These are phyloP conservation scores for Apiotrichum gamsii DNA, from an alignment of 1,284 basidiomycete species.

Conservation along the genomic window DNA sequence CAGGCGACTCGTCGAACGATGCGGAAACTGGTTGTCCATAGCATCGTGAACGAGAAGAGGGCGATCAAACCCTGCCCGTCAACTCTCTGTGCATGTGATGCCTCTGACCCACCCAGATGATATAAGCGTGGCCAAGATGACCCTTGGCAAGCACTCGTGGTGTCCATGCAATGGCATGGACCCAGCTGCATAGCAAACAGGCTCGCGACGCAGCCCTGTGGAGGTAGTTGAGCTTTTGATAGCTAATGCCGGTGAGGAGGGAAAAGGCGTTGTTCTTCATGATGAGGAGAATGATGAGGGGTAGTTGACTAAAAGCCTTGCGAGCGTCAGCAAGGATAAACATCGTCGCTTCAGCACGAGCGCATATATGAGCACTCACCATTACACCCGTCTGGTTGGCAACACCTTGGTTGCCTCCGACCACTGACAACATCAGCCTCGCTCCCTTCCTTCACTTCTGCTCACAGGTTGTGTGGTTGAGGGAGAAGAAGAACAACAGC, in stretches of 20 bases:
- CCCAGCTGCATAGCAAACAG: conserved; percentile 35
- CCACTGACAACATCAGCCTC: background rate
- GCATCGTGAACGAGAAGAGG: conserved; percentile 46
- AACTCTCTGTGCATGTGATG: background rate
- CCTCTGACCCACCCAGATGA: conserved; percentile 20
- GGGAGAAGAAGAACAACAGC: conserved; percentile 8
- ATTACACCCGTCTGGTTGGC: conserved; percentile 30
- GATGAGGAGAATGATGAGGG: conserved; percentile 44
- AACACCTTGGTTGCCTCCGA: conserved; percentile 9
- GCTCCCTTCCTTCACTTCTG: background rate
- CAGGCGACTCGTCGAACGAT: conserved; percentile 49
- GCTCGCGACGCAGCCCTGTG: conserved; percentile 46
- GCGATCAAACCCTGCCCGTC: conserved; percentile 25
- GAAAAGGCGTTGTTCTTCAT: conserved; percentile 48
- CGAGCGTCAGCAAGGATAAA: background rate
- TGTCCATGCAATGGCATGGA: conserved; percentile 35
- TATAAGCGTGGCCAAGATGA: conserved; percentile 16
- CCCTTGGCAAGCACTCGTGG: conserved; percentile 17
- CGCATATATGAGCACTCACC: conserved; percentile 11
- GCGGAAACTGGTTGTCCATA: conserved; percentile 49
- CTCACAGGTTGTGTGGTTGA: conserved; percentile 18
- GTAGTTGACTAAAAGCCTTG: conserved; percentile 41
- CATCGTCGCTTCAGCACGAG: background rate
- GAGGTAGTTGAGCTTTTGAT: conserved; percentile 49
- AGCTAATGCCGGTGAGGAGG: conserved; percentile 44